Conservation (phyloP, 306 rosid species). For the Citrullus colocynthis region DNA sequence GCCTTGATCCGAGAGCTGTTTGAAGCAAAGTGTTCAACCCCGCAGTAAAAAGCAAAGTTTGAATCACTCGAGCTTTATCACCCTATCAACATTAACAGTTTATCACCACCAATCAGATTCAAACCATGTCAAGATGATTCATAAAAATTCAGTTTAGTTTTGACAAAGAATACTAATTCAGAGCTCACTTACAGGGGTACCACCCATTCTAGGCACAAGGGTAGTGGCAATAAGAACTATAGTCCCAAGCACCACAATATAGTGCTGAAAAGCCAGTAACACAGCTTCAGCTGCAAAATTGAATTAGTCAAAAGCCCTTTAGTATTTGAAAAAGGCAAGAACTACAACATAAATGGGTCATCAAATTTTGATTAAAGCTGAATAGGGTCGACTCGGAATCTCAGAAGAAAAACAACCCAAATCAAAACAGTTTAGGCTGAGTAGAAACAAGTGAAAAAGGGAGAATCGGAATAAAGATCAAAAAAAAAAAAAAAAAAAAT, state of each 20-base stretch:
- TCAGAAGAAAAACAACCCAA: neutral
- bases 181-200: constrained; percentile 50
- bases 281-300: constrained; percentile 50
- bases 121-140: neutral
- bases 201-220: constrained; percentile 90
- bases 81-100: constrained; percentile 29
- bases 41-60: constrained; percentile 67
- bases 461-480: constrained; percentile 19
- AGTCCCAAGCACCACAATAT: constrained; percentile 93
- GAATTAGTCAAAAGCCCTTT: constrained; percentile 3
- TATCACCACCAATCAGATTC: neutral
- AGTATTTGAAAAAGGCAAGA: neutral
- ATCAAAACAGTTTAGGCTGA: neutral
- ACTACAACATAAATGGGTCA: neutral
- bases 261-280: constrained; percentile 79
- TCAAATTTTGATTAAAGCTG: neutral
- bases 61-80: constrained; percentile 89
- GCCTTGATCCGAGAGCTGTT: constrained; percentile 72
- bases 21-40: constrained; percentile 78
- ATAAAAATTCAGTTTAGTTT: neutral
- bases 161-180: neutral
- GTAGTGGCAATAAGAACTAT: constrained; percentile 55
- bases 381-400: neutral
- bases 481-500: too few relatives aligned
- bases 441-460: neutral